A percentile compares a stretch with the other conserved stretches of the same genome.
These are phyloP conservation scores for Tetrapisispora iriomotensis DNA, from an alignment of 805 yeast species.

Conservation along the genomic window DNA sequence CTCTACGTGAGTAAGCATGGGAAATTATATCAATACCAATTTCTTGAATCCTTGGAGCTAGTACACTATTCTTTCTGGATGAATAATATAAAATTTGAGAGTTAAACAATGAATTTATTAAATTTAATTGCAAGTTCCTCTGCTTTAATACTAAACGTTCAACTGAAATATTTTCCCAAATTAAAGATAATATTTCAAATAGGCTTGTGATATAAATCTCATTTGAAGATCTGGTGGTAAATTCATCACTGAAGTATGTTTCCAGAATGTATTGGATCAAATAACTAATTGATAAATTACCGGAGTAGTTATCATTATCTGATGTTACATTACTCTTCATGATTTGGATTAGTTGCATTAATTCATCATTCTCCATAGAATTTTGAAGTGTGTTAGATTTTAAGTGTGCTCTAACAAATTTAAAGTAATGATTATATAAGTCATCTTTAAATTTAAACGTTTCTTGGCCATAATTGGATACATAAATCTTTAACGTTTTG, in stretches of 20 bases:
- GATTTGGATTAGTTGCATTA: conserved; percentile 10
- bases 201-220: neutral
- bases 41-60: conserved; percentile 3
- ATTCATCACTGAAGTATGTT: conserved; percentile 4
- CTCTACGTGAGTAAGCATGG: conserved; percentile 52
- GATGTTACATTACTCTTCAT: conserved; percentile 12
- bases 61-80: conserved; percentile 21
- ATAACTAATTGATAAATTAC: conserved; percentile 15
- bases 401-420: conserved; percentile 14
- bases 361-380: conserved; percentile 6
- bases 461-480: conserved; percentile 1
- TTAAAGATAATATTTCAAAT: conserved; percentile 29
- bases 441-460: conserved; percentile 26
- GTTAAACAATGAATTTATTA: conserved; percentile 44
- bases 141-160: conserved; percentile 59
- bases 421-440: conserved; percentile 20
- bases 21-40: conserved; percentile 36
- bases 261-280: conserved; percentile 13
- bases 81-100: conserved; percentile 34
- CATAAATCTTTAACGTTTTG: conserved; percentile 4
- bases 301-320: conserved; percentile 22
- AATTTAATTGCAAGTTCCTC: conserved; percentile 46
- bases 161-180: conserved; percentile 52
- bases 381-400: conserved; percentile 10
- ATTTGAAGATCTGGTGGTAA: conserved; percentile 1